Evolutionary conservation across 495 filamentous ascomycete species (phyloP), one percentile per base, ranked within the genome.

Genomic region (Neurospora sp.): DNA sequence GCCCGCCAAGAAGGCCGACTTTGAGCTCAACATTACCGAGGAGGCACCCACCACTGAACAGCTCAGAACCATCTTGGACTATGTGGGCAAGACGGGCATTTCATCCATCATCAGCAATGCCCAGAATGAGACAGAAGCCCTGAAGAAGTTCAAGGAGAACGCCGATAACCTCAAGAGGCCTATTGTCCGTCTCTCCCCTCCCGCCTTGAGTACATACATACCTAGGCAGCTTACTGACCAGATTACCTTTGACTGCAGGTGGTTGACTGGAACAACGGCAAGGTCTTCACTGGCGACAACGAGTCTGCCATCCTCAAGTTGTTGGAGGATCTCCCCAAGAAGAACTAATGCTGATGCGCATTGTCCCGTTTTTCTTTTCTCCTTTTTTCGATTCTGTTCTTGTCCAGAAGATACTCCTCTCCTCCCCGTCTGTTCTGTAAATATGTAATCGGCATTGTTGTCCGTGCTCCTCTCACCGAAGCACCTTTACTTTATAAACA

Each of bases 181-280:
- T 68, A 80, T 97, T 77, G 88, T 94, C 84, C 72, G 89, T 79
- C 35, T 40, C 35, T 72, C 8, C 71, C 14, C 27, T 40, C 41
- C 31, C 20, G 22, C 70, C 44, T 35, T 42, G 40, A 66, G 11
- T 8, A 38, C 14, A 53, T n/a, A 8, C 3, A 53, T n/a, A 8
- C 1, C 18, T 76, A 48, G 44, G 77, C 78, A 42, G 35, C 39
- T 46, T 40, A 2, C 31, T 66, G 53, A 66, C 53, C 53, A 10
- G 22, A 66, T 66, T 69, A 72, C 68, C 6, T n/a, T 59, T 22
- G 16, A 27, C 12, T 46, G 71, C 77, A 94, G 92, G 88, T 87
- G 70, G 96, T 99, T 35, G 96, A 98, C 81, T 99, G 96, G 96
- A 90, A 91, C 74, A 93, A 94, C 82, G 96, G 96, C 71, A 89